phyloP scores from a whole-genome alignment of 2,329 filamentous ascomycete genomes.

The Chalaropsis ovoidea region DNA sequence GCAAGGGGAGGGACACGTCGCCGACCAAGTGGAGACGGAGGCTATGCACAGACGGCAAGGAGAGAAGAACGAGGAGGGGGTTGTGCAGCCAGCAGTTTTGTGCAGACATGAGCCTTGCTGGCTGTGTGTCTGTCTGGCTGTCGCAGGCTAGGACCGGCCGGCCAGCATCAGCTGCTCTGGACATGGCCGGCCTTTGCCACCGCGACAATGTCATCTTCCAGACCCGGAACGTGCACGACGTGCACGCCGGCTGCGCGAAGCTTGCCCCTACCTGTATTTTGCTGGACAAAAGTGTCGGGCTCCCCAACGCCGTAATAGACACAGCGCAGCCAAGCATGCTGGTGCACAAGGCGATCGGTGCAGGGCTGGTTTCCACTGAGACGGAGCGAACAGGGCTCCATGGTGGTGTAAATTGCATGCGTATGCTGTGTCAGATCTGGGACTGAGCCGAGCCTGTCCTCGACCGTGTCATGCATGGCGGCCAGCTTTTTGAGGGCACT shows the following conservation, averaged over 20 bases:
- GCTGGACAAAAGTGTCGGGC: constrained; percentile 77
- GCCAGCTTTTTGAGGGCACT: constrained; percentile 72
- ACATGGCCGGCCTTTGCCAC: constrained; percentile 75
- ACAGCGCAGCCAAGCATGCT: constrained; percentile 53
- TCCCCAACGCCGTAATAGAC: constrained; percentile 86
- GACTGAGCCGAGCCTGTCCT: constrained; percentile 34
- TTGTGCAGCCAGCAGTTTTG: neutral
- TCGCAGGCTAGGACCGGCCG: no score
- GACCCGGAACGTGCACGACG: constrained; percentile 60
- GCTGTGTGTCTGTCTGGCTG: no score
- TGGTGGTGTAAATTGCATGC: constrained; percentile 69
- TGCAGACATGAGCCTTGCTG: no score
- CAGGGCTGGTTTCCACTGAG: constrained; percentile 67
- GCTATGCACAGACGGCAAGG: neutral
- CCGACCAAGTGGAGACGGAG: neutral
- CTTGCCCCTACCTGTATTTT: constrained; percentile 63
- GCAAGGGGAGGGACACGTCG: neutral
- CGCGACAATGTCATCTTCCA: constrained; percentile 70
- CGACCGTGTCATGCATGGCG: constrained; percentile 34
- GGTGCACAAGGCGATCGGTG: constrained; percentile 63
- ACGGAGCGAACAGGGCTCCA: constrained; percentile 72
- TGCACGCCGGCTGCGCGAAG: constrained; percentile 63
- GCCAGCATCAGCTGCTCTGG: neutral
- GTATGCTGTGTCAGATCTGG: constrained; percentile 35
- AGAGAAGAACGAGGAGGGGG: neutral